Base-by-base conservation (phyloP, 2,329 filamentous ascomycete species). In the Didymella pomorum region DNA sequence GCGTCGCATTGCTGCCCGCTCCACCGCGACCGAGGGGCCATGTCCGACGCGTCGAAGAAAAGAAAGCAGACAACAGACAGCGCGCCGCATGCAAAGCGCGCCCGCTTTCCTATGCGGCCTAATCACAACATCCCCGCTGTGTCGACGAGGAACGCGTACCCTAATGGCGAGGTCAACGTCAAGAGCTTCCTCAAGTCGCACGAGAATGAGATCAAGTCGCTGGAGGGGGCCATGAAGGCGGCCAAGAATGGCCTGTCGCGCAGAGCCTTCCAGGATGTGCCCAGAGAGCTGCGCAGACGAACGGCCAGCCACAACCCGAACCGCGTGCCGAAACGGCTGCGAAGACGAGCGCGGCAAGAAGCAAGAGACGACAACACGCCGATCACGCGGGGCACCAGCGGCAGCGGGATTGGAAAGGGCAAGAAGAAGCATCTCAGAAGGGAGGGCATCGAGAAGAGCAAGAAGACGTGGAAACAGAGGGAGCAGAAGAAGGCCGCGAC, bases 301-400 rank as follows among this genome's bases (percentile, higher is more conserved):
- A 97, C 94, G 0, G 95, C 94, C 20, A 97, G 93, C 75, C 95
- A 99, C 79, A 97, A 99, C 83, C 90, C 91, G 33, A 96, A 94
- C 79, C 86, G 90, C 62, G 89, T 99, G 16, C 95, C 95, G 2
- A 89, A 89, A 72, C 82, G 92, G 62, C 79, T 98, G 71, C 85
- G 90, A 55, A 79, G 79, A 37, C 85, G 90, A 65, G 93, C 92
- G 1, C 85, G 81, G 68, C 81, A 82, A 73, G 87, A 89, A 83
- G 96, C 97, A 88, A 81, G 82, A 16, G 91, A 96, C 55, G 94
- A 98, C 71, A 97, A 97, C 64, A 97, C 94, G 0, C 93, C 95
- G 0, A 90, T 87, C 0, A 88, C 93, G 6, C 89, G 88, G 50
- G 82, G 84, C 1, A 83, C 84, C 61, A 86, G 84, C 62, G 82